These are phyloP conservation scores for Glaciozyma antarctica DNA, from an alignment of 768 basidiomycete species.

Conservation along the genomic window DNA sequence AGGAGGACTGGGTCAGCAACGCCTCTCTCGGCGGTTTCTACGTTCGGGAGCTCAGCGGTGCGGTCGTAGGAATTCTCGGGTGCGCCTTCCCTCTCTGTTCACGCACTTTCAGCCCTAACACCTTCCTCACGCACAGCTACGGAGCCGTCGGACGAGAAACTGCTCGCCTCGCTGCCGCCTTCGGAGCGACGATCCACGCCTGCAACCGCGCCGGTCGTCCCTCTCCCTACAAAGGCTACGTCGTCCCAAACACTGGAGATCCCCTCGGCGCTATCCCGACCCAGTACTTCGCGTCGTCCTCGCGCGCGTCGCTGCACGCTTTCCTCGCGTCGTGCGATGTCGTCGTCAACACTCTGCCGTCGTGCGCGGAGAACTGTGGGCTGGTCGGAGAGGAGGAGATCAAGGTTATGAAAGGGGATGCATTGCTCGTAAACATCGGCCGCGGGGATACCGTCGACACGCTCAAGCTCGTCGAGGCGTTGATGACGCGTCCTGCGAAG, in stretches of 20 bases:
- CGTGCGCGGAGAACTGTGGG: background rate
- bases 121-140: background rate
- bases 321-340: slow-evolving; percentile 8
- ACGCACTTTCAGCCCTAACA: no score
- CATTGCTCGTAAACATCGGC: slow-evolving; percentile 40
- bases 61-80: slow-evolving; percentile 24
- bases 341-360: slow-evolving; percentile 4
- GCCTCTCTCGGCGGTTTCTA: slow-evolving; percentile 10
- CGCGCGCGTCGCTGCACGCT: background rate
- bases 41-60: slow-evolving; percentile 21
- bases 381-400: slow-evolving; percentile 3
- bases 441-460: slow-evolving; percentile 37
- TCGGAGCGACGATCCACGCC: slow-evolving; percentile 15
- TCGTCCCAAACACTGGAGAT: slow-evolving; percentile 4
- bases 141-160: slow-evolving; percentile 20
- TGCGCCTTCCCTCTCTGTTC: background rate
- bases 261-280: background rate
- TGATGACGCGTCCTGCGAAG: background rate
- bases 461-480: slow-evolving; percentile 2
- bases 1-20: slow-evolving; percentile 12
- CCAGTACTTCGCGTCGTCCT: background rate
- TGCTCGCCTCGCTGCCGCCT: slow-evolving; percentile 12
- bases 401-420: slow-evolving; percentile 32
- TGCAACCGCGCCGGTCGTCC: slow-evolving; percentile 8
- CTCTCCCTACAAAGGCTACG: background rate